Base-by-base conservation (phyloP, 2,329 filamentous ascomycete species). In the Pseudopyrenochaeta lycopersici region DNA sequence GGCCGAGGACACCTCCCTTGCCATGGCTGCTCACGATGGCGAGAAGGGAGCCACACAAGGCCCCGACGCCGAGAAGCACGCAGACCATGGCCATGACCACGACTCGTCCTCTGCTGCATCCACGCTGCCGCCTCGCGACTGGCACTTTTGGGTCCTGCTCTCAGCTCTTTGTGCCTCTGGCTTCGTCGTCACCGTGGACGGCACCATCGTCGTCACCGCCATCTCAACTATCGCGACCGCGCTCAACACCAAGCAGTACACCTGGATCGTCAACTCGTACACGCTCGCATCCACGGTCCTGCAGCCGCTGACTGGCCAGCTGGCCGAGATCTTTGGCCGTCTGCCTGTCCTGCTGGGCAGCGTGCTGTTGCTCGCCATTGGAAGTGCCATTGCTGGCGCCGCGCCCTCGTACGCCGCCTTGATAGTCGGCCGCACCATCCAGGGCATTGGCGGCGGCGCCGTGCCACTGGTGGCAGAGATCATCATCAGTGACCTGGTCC, bases 361-460 rank as follows among this genome's bases (percentile, higher is more conserved):
- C 14, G 21, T 21, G 11, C 36, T 48, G 2, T 46, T 82, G 1
- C 85, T 85, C 54, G 72, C 73, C 0, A 62, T 86, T 0, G 84
- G 84, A 0, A 84, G 82, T 49, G 81, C 78, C 0, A 68, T 87
- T 4, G 77, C 73, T 21, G 84, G 82, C 2, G 80, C 78, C 0
- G 80, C 84, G 0, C 73, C 54, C 0, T 77, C 55, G 14, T 70
- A 68, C 2, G 60, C 48, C 0, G 80, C 79, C 69, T 70, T 88
- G 1, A 83, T 88, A 21, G 79, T 74, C 54, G 82, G 81, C 10
- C 77, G 84, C 2, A 76, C 77, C 0, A 67, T 87, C 4, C 83
- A 87, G 52, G 85, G 85, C 4, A 20, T 54, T 7, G 52, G 47
- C 18, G 46, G 20, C 11, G 46, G 33, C 7, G 46, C 33, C 33